Conservation (phyloP, 768 basidiomycete genomes). For the Auricularia auricula-judae region DNA sequence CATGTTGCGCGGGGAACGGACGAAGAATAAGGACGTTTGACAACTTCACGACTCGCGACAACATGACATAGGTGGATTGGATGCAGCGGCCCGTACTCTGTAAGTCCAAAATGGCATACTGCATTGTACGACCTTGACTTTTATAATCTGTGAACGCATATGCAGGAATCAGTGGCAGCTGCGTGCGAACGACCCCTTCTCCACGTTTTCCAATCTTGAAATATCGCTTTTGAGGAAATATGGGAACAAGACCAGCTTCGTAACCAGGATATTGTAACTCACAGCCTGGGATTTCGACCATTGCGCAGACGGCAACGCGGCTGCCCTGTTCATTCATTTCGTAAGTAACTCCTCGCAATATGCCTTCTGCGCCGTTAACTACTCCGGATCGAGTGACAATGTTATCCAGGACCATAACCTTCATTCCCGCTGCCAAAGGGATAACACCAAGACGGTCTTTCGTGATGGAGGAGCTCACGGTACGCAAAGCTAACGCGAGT, state of each 20-base stretch:
- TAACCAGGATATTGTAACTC: neutral
- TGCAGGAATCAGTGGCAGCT: neutral
- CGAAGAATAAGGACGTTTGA: neutral
- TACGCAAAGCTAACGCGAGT: neutral
- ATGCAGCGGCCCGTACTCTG: neutral
- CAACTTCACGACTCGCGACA: slow-evolving; percentile 2
- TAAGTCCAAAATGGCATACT: slow-evolving; percentile 1
- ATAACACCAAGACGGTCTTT: neutral
- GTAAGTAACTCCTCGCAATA: neutral
- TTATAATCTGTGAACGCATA: slow-evolving; percentile 8
- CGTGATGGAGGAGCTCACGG: neutral
- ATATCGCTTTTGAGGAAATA: neutral
- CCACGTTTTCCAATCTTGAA: neutral
- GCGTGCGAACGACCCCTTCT: neutral
- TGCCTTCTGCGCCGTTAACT: slow-evolving; percentile 1
- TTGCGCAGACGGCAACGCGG: neutral
- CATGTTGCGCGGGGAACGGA: neutral
- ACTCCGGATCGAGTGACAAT: neutral
- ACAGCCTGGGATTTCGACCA: neutral
- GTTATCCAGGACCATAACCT: slow-evolving; percentile 1
- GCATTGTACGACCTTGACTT: neutral
- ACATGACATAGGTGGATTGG: slow-evolving; percentile 3
- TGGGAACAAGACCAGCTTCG: neutral
- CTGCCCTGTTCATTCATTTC: neutral
- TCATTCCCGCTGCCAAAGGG: neutral